These are phyloP conservation scores for Eucalyptus microcorys DNA, from an alignment of 345 rosid species.

Conservation along the genomic window DNA sequence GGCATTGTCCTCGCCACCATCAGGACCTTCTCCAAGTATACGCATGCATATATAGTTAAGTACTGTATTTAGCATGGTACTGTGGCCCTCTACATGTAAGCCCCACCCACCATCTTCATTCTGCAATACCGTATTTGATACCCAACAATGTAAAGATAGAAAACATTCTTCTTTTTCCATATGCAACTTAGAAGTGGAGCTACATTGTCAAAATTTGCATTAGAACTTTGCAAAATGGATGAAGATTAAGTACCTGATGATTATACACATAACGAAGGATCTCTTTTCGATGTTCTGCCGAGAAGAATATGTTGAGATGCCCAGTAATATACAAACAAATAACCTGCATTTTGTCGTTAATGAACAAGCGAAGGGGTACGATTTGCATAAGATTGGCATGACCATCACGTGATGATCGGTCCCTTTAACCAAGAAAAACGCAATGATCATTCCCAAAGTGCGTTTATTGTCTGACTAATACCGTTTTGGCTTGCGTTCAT, in stretches of 20 bases:
- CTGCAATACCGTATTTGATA: not conserved
- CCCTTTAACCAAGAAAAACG: not conserved
- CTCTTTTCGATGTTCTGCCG: not conserved
- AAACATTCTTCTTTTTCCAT: not conserved
- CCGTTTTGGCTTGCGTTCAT: not conserved
- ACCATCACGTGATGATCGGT: not conserved
- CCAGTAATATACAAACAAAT: not conserved
- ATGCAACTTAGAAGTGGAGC: not conserved
- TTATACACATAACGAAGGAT: not conserved
- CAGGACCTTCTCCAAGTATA: not conserved
- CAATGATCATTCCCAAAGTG: not conserved
- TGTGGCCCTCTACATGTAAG: not conserved
- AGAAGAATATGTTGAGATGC: not conserved
- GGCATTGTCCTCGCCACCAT: not conserved
- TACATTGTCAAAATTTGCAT: not conserved
- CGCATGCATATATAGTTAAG: not conserved
- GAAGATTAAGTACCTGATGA: not conserved
- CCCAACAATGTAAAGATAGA: not conserved
- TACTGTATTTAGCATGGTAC: not conserved
- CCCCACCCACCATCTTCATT: not conserved
- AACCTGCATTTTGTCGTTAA: not conserved
- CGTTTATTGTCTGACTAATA: not conserved
- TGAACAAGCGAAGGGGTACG: not conserved
- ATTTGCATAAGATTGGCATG: not conserved
- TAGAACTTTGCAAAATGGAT: not conserved